Percentiles rank a stretch among this genome's conserved stretches.
Conservation (phyloP, 169 alveolate genomes). For the Theileria luwenshuni region DNA sequence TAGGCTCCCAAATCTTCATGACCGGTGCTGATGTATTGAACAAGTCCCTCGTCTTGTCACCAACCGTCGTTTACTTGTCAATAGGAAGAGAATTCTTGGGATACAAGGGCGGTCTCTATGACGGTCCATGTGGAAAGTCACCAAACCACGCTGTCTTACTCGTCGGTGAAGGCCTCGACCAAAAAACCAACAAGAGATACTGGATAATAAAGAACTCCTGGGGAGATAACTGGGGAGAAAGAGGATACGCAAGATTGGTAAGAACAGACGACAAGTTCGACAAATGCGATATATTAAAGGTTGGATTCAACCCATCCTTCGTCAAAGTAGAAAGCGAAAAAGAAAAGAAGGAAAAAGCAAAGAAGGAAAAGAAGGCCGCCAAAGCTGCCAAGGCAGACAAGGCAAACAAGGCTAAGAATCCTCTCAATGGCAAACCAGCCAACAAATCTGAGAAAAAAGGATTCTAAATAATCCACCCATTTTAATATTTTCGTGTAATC, state of each 20-base stretch:
- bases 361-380: slow-evolving; percentile 1
- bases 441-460: background rate
- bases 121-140: slow-evolving; percentile 67
- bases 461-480: background rate
- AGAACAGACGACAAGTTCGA: slow-evolving; percentile 49
- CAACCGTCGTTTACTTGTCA: slow-evolving; percentile 89
- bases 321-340: slow-evolving; percentile 3
- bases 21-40: slow-evolving; percentile 66
- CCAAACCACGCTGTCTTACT: slow-evolving; percentile 83
- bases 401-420: slow-evolving; percentile 1
- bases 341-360: background rate
- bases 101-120: slow-evolving; percentile 81
- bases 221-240: slow-evolving; percentile 86
- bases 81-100: slow-evolving; percentile 80
- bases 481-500: slow-evolving; percentile 15
- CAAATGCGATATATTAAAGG: slow-evolving; percentile 55
- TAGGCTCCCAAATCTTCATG: slow-evolving; percentile 29
- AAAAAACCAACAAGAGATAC: slow-evolving; percentile 60
- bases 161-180: slow-evolving; percentile 82
- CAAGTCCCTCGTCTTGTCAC: slow-evolving; percentile 67
- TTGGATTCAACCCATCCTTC: slow-evolving; percentile 58
- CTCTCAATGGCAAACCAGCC: background rate
- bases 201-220: slow-evolving; percentile 84
- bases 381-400: background rate
- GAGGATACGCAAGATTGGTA: slow-evolving; percentile 77